Percentiles rank a stretch among this genome's conserved stretches.
Conservation (phyloP, 495 filamentous ascomycete genomes). For the Aspergillus ostianus region DNA sequence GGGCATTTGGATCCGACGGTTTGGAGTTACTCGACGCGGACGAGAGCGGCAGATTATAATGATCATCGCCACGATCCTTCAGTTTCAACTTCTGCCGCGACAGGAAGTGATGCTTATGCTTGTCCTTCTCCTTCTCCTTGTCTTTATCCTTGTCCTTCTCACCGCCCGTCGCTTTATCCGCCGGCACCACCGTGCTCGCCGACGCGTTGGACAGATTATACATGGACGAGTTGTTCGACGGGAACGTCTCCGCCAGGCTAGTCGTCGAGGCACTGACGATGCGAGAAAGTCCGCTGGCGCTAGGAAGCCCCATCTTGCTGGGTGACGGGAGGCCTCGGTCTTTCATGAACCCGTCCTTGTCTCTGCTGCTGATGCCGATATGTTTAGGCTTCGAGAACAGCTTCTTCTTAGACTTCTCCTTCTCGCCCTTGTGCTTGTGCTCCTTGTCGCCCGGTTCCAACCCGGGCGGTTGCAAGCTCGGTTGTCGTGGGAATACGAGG, state of each 20-base stretch:
- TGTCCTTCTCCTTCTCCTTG: constrained; percentile 51
- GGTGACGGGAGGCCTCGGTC: constrained; percentile 75
- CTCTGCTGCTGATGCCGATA: constrained; percentile 66
- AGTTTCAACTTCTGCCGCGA: constrained; percentile 90
- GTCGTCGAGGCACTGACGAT: constrained; percentile 75
- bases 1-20: constrained; percentile 79
- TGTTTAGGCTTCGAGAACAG: constrained; percentile 87
- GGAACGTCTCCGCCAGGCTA: constrained; percentile 64
- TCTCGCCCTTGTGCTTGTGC: constrained; percentile 68
- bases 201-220: constrained; percentile 84
- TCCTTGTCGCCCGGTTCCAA: constrained; percentile 51
- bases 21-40: constrained; percentile 89
- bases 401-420: constrained; percentile 88
- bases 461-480: constrained; percentile 53
- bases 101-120: constrained; percentile 80
- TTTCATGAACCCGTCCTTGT: constrained; percentile 58
- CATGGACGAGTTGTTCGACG: constrained; percentile 64
- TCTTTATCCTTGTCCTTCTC: constrained; percentile 36
- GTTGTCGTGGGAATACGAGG: constrained; percentile 74
- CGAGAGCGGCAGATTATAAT: constrained; percentile 70
- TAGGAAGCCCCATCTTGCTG: constrained; percentile 66
- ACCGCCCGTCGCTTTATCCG: constrained; percentile 31
- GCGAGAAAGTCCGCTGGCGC: constrained; percentile 55
- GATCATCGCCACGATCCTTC: constrained; percentile 76
- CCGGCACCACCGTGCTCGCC: constrained; percentile 67